These are phyloP conservation scores for Boletus sensibilis DNA, from an alignment of 768 basidiomycete species.

Conservation along the genomic window DNA sequence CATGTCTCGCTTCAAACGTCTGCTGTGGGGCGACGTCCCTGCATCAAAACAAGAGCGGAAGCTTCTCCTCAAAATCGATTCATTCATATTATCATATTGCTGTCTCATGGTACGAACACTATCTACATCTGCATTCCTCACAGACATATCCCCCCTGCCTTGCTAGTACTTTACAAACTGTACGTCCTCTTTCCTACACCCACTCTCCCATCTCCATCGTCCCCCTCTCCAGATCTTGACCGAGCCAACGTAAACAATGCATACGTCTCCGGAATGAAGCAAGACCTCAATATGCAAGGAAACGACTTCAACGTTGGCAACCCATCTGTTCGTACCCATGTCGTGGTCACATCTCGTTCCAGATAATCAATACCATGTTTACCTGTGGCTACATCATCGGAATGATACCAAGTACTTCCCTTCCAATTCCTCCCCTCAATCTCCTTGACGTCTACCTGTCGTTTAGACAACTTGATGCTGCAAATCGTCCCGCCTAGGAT, in stretches of 20 bases:
- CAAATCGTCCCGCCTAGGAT: constrained; percentile 62
- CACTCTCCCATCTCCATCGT: neutral
- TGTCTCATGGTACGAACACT: constrained; percentile 55
- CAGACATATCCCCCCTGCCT: neutral
- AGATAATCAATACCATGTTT: constrained; percentile 70
- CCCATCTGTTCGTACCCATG: neutral
- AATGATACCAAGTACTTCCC: constrained; percentile 60
- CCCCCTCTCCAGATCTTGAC: constrained; percentile 51
- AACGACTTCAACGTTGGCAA: constrained; percentile 56
- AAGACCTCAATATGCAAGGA: constrained; percentile 64
- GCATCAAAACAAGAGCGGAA: constrained; percentile 38
- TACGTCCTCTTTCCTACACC: constrained; percentile 26
- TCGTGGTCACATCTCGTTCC: neutral
- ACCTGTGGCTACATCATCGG: constrained; percentile 76
- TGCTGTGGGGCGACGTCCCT: neutral
- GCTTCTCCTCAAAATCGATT: constrained; percentile 61
- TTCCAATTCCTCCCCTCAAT: neutral
- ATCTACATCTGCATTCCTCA: constrained; percentile 12
- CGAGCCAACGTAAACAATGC: constrained; percentile 70
- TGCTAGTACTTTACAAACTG: constrained; percentile 67
- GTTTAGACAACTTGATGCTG: constrained; percentile 61
- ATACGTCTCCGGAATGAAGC: constrained; percentile 78
- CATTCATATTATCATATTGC: constrained; percentile 68
- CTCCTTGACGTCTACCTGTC: constrained; percentile 3
- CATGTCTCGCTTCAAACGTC: neutral